Conservation (phyloP, 805 yeast genomes). For the Yarrowia sp. region DNA sequence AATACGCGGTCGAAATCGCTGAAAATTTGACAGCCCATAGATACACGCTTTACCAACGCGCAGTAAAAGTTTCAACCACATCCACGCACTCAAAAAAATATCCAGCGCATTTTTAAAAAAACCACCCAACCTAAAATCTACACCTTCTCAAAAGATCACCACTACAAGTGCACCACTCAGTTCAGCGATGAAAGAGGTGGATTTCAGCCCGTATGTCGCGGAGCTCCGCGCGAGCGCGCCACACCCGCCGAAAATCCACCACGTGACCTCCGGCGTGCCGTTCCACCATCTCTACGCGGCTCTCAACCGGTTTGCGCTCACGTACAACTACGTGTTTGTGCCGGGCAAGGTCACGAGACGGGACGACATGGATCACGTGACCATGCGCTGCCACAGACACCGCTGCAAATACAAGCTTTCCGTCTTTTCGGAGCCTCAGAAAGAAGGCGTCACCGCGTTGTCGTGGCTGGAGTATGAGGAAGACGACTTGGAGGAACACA, state of each 20-base stretch:
- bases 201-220: constrained; percentile 22
- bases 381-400: not conserved
- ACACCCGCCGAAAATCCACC: constrained; percentile 7
- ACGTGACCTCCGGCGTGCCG: not conserved
- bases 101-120: too few species aligned
- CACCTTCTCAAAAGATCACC: not conserved
- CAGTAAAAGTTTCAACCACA: too few species aligned
- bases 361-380: constrained; percentile 1
- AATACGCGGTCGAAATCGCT: too few species aligned
- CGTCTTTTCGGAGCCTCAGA: not conserved
- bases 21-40: too few species aligned
- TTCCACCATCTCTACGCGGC: not conserved
- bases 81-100: too few species aligned
- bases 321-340: not conserved
- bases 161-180: not conserved
- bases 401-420: not conserved
- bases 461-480: constrained; percentile 18
- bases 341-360: not conserved
- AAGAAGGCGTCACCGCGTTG: not conserved
- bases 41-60: too few species aligned
- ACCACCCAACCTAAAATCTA: too few species aligned
- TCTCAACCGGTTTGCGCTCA: constrained; percentile 10
- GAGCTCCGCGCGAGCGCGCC: constrained; percentile 10
- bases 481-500: not conserved
- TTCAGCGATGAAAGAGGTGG: constrained; percentile 11